Base-by-base conservation (phyloP, 495 filamentous ascomycete genomes). In the Hypoxylon lenormandii region DNA sequence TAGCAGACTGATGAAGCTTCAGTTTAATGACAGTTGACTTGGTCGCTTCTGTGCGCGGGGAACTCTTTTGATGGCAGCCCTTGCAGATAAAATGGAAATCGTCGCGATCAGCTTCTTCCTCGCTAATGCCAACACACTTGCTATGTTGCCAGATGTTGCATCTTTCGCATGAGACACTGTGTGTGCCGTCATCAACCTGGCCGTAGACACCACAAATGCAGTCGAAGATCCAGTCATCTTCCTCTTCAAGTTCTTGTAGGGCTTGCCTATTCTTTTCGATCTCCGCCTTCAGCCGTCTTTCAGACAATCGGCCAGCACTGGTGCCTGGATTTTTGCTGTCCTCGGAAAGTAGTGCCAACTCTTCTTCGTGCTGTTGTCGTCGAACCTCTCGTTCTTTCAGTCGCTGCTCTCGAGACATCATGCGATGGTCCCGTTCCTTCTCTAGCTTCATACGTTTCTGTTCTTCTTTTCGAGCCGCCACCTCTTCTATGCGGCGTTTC, bases 71-170 rank as follows among this genome's bases (percentile, higher is more conserved):
- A 40, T 86, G 87, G 46, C 95, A 98, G 49, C 88, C 86, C 19
- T 81, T 81, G 79, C 95, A 98, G 52, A 97, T 80, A 75, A 97
- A 97, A 56, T 92, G 89, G 74, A 97, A 97, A 69, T 96, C 90
- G 11, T 94, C 91, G 46, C 88, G 82, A 54, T 97, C 92, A 5
- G 92, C 94, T 59, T 92, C 90, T 46, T 83, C 82, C 60, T 92
- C 84, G 10, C 83, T 84, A 60, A 98, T 91, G 28, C 88, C 91
- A 50, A 97, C 87, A 72, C 95, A 98, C 49, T 89, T 90, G 81
- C 91, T 94, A 72, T 97, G 95, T 74, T 97, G 94, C 95, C 95
- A 98, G 16, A 96, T 89, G 74, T 91, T 95, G 83, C 95, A 98
- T 49, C 84, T 89, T 72, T 98, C 95, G 76, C 95, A 98, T n/a